These are phyloP conservation scores for Entelexis paramagnoliae DNA, from an alignment of 1,139 yeast genomes.

Conservation along the genomic window DNA sequence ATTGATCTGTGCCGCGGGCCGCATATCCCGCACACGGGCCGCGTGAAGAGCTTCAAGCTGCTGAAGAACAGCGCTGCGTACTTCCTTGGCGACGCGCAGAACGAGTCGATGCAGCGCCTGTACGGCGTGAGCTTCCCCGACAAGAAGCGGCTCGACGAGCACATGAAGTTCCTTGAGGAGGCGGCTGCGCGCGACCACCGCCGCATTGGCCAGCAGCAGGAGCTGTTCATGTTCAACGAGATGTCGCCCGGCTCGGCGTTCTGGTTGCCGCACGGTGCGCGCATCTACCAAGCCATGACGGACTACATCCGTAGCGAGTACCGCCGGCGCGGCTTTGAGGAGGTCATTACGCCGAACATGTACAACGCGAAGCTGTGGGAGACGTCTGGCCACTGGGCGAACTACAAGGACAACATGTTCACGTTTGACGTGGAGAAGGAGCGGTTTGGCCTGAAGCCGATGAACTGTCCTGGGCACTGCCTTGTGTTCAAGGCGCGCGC, in stretches of 20 bases:
- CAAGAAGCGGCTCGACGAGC: slow-evolving; percentile 92
- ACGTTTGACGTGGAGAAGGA: slow-evolving; percentile 93
- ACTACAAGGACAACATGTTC: slow-evolving; percentile 94
- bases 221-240: slow-evolving; percentile 87
- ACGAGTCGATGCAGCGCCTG: slow-evolving; percentile 93
- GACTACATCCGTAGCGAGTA: slow-evolving; percentile 73
- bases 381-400: slow-evolving; percentile 96
- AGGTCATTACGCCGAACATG: slow-evolving; percentile 97
- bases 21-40: slow-evolving; percentile 95
- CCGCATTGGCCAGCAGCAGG: slow-evolving; percentile 93
- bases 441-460: slow-evolving; percentile 72
- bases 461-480: slow-evolving; percentile 99
- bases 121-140: slow-evolving; percentile 99
- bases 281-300: slow-evolving; percentile 79
- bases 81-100: slow-evolving; percentile 84
- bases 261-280: slow-evolving; percentile 97
- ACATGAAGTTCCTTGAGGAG: slow-evolving; percentile 87
- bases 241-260: slow-evolving; percentile 94
- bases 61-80: slow-evolving; percentile 94
- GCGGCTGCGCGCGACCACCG: slow-evolving; percentile 97
- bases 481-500: slow-evolving; percentile 71
- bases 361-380: slow-evolving; percentile 93
- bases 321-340: slow-evolving; percentile 86
- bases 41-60: slow-evolving; percentile 86
- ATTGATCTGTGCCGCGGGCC: slow-evolving; percentile 98